These are phyloP conservation scores for Alternaria gansuensis DNA, from an alignment of 2,329 filamentous ascomycete species.

Conservation along the genomic window DNA sequence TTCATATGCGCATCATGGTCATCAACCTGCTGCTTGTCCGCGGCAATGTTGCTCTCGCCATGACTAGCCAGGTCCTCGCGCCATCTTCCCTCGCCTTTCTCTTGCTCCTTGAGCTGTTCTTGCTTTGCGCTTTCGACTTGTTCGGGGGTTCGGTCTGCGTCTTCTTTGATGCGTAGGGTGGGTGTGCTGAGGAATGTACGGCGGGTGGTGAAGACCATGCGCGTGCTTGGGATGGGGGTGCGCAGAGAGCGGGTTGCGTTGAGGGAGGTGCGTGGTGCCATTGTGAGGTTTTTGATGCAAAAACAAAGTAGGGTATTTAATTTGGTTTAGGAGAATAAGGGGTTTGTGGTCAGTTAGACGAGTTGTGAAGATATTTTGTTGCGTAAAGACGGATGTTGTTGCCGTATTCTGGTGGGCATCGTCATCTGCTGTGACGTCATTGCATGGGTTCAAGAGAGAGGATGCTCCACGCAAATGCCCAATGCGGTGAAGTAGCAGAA, in stretches of 20 bases:
- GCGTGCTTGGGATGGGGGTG: constrained; percentile 8
- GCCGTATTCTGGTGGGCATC: constrained; percentile 6
- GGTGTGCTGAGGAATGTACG: constrained; percentile 47
- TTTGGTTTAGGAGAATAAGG: rapidly evolving
- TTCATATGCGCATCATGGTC: constrained; percentile 56
- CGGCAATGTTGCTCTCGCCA: constrained; percentile 54
- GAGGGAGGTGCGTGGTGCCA: constrained; percentile 30
- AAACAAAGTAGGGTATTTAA: neutral
- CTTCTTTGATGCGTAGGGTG: constrained; percentile 53
- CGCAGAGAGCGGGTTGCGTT: constrained; percentile 23
- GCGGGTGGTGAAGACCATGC: constrained; percentile 15
- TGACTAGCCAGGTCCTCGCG: constrained; percentile 55
- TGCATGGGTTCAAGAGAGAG: constrained; percentile 4
- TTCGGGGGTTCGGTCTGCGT: constrained; percentile 50
- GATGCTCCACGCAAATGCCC: constrained; percentile 8
- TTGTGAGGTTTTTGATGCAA: constrained; percentile 10
- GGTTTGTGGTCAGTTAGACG: neutral
- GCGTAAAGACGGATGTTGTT: constrained; percentile 11
- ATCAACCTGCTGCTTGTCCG: constrained; percentile 55
- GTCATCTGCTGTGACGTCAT: constrained; percentile 11
- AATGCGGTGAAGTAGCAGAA: constrained; percentile 6
- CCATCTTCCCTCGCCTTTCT: constrained; percentile 55
- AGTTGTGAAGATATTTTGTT: constrained; percentile 1
- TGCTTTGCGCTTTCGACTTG: constrained; percentile 57
- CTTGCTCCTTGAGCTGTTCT: constrained; percentile 56